These are phyloP conservation scores for Magnaporthiopsis incrustans DNA, from an alignment of 2,329 filamentous ascomycete species.

Conservation along the genomic window DNA sequence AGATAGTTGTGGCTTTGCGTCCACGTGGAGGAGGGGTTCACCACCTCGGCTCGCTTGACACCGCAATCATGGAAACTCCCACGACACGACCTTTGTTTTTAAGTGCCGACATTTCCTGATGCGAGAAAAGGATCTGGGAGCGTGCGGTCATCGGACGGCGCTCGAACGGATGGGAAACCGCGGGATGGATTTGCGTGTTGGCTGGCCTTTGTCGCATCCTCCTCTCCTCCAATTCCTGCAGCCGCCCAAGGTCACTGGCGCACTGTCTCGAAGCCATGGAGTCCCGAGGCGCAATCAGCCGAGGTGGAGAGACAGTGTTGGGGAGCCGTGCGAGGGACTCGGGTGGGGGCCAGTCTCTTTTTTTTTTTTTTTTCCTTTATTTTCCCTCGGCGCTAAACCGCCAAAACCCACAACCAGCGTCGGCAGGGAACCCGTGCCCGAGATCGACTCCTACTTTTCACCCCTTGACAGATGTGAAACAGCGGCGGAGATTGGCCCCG, in stretches of 20 bases:
- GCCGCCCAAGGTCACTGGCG: not conserved
- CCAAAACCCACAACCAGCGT: not conserved
- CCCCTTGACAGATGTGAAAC: constrained; percentile 5
- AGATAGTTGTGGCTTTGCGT: too few species aligned
- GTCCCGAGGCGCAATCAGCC: not conserved
- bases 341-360: not conserved
- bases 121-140: too few species aligned
- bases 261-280: not conserved
- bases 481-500: constrained; percentile 1
- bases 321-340: not conserved
- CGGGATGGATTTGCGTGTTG: not conserved
- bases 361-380: not conserved
- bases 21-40: too few species aligned
- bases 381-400: not conserved
- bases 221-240: not conserved
- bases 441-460: constrained; percentile 4
- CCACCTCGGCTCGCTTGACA: too few species aligned
- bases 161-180: not conserved
- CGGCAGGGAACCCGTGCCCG: not conserved
- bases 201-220: not conserved
- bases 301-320: too few species aligned
- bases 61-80: too few species aligned
- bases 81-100: too few species aligned
- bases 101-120: too few species aligned
- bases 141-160: not conserved